Conservation (phyloP, 202 grass and related monocot genomes). For the Musa balbisiana region DNA sequence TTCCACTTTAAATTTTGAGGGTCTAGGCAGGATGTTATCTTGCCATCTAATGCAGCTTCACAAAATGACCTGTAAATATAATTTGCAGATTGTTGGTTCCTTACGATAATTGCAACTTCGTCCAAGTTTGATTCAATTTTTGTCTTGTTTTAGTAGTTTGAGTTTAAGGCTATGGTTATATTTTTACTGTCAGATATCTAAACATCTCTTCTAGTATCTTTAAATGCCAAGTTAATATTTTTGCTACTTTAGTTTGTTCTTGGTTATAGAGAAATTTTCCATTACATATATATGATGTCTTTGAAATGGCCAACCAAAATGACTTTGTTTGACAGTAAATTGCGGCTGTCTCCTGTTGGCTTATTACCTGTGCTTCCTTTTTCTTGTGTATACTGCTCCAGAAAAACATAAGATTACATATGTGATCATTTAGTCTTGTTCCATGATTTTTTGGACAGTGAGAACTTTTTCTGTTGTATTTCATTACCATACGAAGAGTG, state of each 20-base stretch:
- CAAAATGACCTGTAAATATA: neutral
- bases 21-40: neutral
- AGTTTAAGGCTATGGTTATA: neutral
- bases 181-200: neutral
- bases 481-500: neutral
- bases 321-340: no score
- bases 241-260: no score
- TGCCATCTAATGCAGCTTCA: neutral
- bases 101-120: neutral
- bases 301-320: neutral
- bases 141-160: neutral
- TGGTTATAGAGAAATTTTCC: no score
- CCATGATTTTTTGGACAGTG: neutral
- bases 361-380: neutral
- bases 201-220: constrained; percentile 1
- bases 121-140: neutral
- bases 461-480: neutral
- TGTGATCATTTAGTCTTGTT: neutral
- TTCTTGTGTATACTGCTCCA: neutral
- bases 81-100: neutral
- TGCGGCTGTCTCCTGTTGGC: neutral
- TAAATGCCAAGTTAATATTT: no score
- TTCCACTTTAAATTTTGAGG: no score
- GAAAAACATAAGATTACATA: neutral
- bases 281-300: neutral